Evolutionary conservation across 1,284 basidiomycete species (phyloP).

Genomic region (Trichosporon inkin): DNA sequence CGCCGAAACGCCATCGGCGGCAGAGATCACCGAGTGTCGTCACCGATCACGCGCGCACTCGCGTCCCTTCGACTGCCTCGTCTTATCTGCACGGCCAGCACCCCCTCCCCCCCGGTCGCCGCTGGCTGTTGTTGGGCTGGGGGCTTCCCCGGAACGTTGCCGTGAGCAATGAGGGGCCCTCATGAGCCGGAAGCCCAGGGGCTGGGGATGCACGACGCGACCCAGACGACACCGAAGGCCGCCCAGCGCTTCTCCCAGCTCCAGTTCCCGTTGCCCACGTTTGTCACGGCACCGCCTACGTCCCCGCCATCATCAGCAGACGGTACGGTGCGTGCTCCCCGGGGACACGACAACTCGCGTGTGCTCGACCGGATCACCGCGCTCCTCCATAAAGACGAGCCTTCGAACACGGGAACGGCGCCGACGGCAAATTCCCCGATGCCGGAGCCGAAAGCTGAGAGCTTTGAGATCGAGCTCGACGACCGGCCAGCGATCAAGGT

Average conservation of each 20-base stretch:
- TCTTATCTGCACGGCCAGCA: too few species aligned
- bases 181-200: background rate
- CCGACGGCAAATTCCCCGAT: background rate
- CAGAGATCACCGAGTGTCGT: too few species aligned
- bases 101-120: too few species aligned
- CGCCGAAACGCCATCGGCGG: too few species aligned
- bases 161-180: constrained; percentile 3
- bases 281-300: background rate
- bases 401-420: background rate
- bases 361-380: background rate
- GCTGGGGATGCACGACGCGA: background rate
- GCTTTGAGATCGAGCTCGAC: constrained; percentile 11
- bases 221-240: background rate
- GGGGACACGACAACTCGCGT: background rate
- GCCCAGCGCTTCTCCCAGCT: background rate
- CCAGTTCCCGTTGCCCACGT: background rate
- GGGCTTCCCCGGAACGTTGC: too few species aligned
- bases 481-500: constrained; percentile 52
- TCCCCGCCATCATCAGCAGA: background rate
- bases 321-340: background rate
- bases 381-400: background rate
- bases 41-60: too few species aligned
- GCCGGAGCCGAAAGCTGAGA: constrained; percentile 5
- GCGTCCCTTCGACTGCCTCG: too few species aligned
- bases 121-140: too few species aligned